A percentile compares a stretch with the other conserved stretches of the same genome.
Evolutionary conservation across 192 early-diverging fungal species (phyloP).

Genomic region (Umbelopsis ramanniana): DNA sequence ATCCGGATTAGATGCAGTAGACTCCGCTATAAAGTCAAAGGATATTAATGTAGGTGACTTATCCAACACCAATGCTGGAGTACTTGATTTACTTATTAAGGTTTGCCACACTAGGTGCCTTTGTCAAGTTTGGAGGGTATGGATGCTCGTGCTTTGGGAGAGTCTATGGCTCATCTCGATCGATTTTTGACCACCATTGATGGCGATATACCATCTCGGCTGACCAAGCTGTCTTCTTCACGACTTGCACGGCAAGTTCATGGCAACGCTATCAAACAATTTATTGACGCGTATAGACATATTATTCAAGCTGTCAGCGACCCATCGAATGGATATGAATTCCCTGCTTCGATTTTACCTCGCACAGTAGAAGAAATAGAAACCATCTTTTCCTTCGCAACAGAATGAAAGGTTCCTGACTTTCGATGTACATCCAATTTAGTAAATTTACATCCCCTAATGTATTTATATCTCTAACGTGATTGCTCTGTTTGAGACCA

Average conservation of each 20-base stretch:
- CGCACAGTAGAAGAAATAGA: conserved; percentile 78
- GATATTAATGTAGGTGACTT: conserved; percentile 48
- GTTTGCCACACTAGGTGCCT: conserved; percentile 49
- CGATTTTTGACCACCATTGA: conserved; percentile 64
- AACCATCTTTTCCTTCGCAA: conserved; percentile 55
- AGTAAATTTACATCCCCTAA: too few relatives aligned
- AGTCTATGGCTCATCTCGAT: conserved; percentile 65
- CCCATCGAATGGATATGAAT: conserved; percentile 64
- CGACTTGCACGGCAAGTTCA: conserved; percentile 57
- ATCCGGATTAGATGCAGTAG: conserved; percentile 60
- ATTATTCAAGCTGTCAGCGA: conserved; percentile 60
- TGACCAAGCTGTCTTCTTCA: conserved; percentile 52
- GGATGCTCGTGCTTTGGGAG: conserved; percentile 53
- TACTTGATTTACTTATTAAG: background rate
- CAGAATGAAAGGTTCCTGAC: background rate
- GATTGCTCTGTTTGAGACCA: too few relatives aligned
- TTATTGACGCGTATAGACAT: conserved; percentile 64
- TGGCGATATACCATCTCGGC: conserved; percentile 59
- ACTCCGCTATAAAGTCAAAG: conserved; percentile 59
- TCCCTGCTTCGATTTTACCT: conserved; percentile 61
- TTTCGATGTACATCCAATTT: background rate
- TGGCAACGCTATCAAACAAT: conserved; percentile 54
- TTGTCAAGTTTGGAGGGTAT: conserved; percentile 56
- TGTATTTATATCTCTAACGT: too few relatives aligned
- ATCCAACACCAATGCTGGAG: background rate